Evolutionary conservation across 495 filamentous ascomycete species (phyloP), one percentile per base, ranked within the genome.

Genomic region (Podospora tetraspora): DNA sequence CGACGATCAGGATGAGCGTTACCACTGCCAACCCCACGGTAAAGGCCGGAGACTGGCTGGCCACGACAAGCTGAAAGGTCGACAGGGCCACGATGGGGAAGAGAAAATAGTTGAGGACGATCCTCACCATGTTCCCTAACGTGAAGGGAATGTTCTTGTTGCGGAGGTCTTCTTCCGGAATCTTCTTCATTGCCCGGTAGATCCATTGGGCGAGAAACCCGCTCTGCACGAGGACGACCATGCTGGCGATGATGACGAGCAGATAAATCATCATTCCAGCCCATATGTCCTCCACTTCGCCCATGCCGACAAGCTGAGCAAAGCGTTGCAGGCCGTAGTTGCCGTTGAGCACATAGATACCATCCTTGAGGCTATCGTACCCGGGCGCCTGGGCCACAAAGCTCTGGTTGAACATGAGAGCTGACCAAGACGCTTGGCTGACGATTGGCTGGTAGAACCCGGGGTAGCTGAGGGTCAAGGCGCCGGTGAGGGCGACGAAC

Each of bases 61-160:
- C 87, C 12, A 92, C 86, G n/a, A 97, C 91, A 13, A 99, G 79
- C 73, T 98, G 95, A 76, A 96, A 99, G 70, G 93, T 87, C 27
- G 92, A 95, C 25, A 97, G 75, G 11, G 95, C 86, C 32, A 97
- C 85, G 52, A 97, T 86, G 2, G 95, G 95, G 19, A 97, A 81
- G 52, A 97, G 82, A 70, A 98, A 92, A 77, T 90, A 99, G 78
- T 94, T 94, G 83, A 93, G 92, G 59, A 95, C 87, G 66, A 98
- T 87, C 61, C 95, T 90, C 71, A 97, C 88, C 61, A 96, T 81
- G 74, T 92, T 96, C 66, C 95, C 95, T 37, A 90, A 69, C 5
- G 92, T 92, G 77, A 98, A 97, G n/a, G 95, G 94, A 77, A 93
- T 83, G 71, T 98, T 98, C 79, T 96, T 97, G 58, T 88, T 83